Evolutionary conservation across 768 basidiomycete species (phyloP).

Genomic region (Russula olivacea): DNA sequence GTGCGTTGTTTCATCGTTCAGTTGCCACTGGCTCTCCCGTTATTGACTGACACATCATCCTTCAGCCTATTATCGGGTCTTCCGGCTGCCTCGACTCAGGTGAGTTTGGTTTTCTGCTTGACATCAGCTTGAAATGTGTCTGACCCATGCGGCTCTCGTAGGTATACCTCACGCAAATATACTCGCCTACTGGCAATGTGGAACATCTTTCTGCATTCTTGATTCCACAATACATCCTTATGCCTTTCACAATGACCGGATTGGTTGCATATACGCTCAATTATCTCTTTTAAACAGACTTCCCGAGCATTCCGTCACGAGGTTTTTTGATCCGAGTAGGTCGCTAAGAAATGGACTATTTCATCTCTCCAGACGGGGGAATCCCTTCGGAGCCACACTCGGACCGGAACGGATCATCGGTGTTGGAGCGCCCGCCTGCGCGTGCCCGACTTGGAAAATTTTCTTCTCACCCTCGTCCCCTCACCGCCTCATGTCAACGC

Average conservation of each 20-base stretch:
- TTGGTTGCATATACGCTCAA: constrained; percentile 21
- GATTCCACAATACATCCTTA: constrained; percentile 40
- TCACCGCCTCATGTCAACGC: too few relatives aligned
- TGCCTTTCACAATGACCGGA: constrained; percentile 25
- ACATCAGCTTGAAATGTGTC: not conserved
- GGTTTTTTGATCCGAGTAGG: too few relatives aligned
- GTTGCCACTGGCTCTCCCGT: constrained; percentile 32
- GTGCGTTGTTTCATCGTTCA: constrained; percentile 41
- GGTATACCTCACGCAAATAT: constrained; percentile 60
- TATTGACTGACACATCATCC: constrained; percentile 42
- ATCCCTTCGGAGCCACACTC: too few relatives aligned
- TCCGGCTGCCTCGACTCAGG: constrained; percentile 22
- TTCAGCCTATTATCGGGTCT: constrained; percentile 24
- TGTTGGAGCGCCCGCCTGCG: too few relatives aligned
- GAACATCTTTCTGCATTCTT: constrained; percentile 58
- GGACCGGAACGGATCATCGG: too few relatives aligned
- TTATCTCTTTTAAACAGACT: constrained; percentile 15
- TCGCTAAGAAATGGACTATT: too few relatives aligned
- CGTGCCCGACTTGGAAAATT: too few relatives aligned
- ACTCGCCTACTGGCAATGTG: constrained; percentile 58
- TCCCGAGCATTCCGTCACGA: not conserved
- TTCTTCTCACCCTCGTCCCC: too few relatives aligned
- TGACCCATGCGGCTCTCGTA: constrained; percentile 26
- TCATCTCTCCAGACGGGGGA: too few relatives aligned
- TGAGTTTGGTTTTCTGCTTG: not conserved